These are phyloP conservation scores for Mesotaenium endlicherianum DNA, from an alignment of 139 green algal genomes.

Conservation along the genomic window DNA sequence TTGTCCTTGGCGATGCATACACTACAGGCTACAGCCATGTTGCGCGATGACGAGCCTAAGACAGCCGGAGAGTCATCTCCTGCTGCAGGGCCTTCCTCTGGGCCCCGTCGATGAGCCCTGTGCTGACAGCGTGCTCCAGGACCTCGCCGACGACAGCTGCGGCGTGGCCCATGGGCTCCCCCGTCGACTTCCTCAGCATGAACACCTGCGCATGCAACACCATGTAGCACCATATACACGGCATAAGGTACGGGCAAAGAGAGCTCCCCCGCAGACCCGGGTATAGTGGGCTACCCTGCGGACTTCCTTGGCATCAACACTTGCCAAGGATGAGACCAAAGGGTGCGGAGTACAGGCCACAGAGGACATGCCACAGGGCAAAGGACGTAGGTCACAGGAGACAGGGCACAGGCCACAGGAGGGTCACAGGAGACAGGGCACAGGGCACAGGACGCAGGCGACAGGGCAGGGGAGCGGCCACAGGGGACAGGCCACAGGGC, in stretches of 20 bases:
- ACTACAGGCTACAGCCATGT: too few species aligned
- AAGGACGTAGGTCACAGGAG: not conserved
- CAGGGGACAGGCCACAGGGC: not conserved
- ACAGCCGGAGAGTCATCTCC: slow-evolving; percentile 61
- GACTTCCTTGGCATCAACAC: too few species aligned
- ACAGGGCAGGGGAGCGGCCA: not conserved
- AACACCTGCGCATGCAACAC: slow-evolving; percentile 39
- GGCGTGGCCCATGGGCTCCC: slow-evolving; percentile 54
- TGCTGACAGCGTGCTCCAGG: slow-evolving; percentile 54
- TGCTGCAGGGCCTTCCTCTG: slow-evolving; percentile 59
- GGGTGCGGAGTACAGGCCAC: not conserved
- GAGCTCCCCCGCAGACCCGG: not conserved
- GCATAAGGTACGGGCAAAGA: not conserved
- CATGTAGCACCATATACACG: not conserved
- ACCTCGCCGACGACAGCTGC: slow-evolving; percentile 60
- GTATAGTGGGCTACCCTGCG: too few species aligned
- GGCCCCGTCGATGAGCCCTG: slow-evolving; percentile 56
- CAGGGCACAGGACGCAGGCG: not conserved
- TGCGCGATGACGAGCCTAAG: too few species aligned
- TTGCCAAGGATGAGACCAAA: not conserved
- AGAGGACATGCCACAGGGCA: not conserved
- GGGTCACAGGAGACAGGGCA: not conserved
- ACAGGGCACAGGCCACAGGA: not conserved
- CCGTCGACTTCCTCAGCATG: slow-evolving; percentile 64
- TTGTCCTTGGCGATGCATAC: too few species aligned